Evolutionary conservation across 148 eudicot species (phyloP).

Genomic region (Camellia lanceoleosa): DNA sequence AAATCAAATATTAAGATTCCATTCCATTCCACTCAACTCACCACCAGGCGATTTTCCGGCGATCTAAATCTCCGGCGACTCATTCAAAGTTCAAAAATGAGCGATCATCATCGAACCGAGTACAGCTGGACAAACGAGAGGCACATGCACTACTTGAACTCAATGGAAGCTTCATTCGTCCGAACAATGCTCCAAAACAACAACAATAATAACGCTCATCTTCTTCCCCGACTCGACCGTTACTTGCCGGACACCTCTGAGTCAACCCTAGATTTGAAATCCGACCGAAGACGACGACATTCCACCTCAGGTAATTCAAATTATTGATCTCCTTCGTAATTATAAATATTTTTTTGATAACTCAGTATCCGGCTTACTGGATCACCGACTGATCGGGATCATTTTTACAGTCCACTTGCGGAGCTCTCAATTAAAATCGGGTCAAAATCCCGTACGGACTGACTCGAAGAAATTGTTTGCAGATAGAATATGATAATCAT

Average conservation of each 20-base stretch:
- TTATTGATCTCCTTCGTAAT: too few relatives aligned
- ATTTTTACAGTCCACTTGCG: too few relatives aligned
- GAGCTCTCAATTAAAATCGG: too few relatives aligned
- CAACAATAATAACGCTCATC: neutral
- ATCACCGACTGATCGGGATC: too few relatives aligned
- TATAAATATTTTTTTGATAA: too few relatives aligned
- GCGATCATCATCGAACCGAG: neutral
- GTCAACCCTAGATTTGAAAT: conserved; percentile 47
- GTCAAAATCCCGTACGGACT: too few relatives aligned
- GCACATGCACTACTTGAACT: conserved; percentile 49
- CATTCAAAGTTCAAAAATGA: neutral
- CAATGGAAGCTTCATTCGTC: conserved; percentile 60
- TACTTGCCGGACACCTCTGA: conserved; percentile 56
- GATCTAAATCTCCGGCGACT: neutral
- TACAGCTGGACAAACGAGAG: conserved; percentile 57
- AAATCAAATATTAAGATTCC: neutral
- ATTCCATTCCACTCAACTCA: neutral
- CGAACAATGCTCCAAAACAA: conserved; percentile 29
- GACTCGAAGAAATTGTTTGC: too few relatives aligned
- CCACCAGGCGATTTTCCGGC: neutral
- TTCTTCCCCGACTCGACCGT: conserved; percentile 40
- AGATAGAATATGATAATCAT: too few relatives aligned
- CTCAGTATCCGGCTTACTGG: too few relatives aligned
- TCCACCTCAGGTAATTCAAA: conserved; percentile 24
- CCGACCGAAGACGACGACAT: conserved; percentile 15